These are phyloP conservation scores for Verticillium dahliae DNA, from an alignment of 2,329 filamentous ascomycete genomes.

Conservation along the genomic window DNA sequence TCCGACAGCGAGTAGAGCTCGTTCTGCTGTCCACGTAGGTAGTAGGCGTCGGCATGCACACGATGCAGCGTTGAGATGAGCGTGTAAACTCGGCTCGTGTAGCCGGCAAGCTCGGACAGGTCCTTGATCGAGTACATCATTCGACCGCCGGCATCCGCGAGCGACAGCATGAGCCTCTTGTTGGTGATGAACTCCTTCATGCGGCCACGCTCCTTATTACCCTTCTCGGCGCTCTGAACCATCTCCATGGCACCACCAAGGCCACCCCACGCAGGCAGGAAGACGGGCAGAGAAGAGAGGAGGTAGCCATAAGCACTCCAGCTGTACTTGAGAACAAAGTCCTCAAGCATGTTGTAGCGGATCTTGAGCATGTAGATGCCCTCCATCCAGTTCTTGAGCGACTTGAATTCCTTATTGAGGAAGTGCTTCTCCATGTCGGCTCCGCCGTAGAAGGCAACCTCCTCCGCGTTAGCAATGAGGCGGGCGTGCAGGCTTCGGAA, in stretches of 20 bases:
- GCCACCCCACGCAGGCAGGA: conserved; percentile 90
- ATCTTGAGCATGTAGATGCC: conserved; percentile 97
- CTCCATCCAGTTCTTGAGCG: conserved; percentile 95
- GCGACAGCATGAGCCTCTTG: conserved; percentile 93
- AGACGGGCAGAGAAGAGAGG: conserved; percentile 85
- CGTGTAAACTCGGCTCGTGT: conserved; percentile 93
- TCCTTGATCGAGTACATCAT: conserved; percentile 99
- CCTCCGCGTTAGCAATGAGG: conserved; percentile 92
- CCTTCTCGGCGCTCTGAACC: conserved; percentile 39
- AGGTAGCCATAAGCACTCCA: conserved; percentile 98
- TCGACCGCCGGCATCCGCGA: conserved; percentile 89
- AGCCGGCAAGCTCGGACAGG: conserved; percentile 87
- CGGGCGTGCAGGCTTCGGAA: conserved; percentile 88
- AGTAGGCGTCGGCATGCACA: conserved; percentile 86
- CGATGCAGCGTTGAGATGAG: conserved; percentile 91
- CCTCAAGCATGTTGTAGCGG: conserved; percentile 96
- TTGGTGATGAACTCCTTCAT: conserved; percentile 99
- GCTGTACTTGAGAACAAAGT: conserved; percentile 96
- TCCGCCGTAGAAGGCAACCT: conserved; percentile 95
- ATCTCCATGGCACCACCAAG: conserved; percentile 68
- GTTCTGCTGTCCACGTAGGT: conserved; percentile 58
- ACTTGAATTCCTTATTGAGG: conserved; percentile 85
- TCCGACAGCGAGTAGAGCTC: conserved; percentile 88
- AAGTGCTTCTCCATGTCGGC: conserved; percentile 93
- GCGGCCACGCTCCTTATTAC: conserved; percentile 67